These are phyloP conservation scores for Phytophthora lateralis DNA, from an alignment of 352 stramenopile species.

Conservation along the genomic window DNA sequence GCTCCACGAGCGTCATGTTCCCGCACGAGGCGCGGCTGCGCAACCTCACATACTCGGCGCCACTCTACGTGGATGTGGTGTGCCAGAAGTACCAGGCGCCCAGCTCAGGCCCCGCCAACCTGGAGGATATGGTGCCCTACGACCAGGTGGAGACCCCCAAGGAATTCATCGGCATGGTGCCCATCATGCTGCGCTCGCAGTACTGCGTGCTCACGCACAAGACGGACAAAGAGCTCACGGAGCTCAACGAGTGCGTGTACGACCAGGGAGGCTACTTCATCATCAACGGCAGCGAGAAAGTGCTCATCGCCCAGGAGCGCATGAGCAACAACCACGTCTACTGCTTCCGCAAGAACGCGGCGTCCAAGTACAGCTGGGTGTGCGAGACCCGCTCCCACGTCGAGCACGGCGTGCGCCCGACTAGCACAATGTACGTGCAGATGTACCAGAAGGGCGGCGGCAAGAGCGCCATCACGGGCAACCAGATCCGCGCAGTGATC, in stretches of 20 bases:
- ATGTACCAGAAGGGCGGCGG: constrained; percentile 98
- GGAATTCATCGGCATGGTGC: constrained; percentile 98
- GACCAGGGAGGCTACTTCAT: constrained; percentile 99
- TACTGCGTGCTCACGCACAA: constrained; percentile 96
- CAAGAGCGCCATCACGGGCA: constrained; percentile 95
- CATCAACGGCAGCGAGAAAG: constrained; percentile 97
- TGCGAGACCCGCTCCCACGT: constrained; percentile 98
- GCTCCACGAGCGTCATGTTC: constrained; percentile 98
- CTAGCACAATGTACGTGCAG: constrained; percentile 98
- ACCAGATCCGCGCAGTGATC: constrained; percentile 98
- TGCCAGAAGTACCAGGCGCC: constrained; percentile 92
- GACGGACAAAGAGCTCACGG: constrained; percentile 93
- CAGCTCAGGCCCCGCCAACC: constrained; percentile 58
- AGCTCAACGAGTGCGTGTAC: constrained; percentile 99
- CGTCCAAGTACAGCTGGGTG: constrained; percentile 96
- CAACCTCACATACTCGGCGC: constrained; percentile 99
- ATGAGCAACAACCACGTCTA: constrained; percentile 99
- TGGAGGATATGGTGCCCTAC: constrained; percentile 90
- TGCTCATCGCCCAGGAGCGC: constrained; percentile 99
- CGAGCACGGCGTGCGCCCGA: constrained; percentile 94
- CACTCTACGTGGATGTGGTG: constrained; percentile 98
- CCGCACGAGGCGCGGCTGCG: constrained; percentile 98
- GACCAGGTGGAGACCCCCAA: constrained; percentile 88
- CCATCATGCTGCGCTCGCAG: constrained; percentile 98
- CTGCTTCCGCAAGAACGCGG: constrained; percentile 98